phyloP scores from a whole-genome alignment of 2,329 filamentous ascomycete genomes.

The Albifimbria verrucaria region DNA sequence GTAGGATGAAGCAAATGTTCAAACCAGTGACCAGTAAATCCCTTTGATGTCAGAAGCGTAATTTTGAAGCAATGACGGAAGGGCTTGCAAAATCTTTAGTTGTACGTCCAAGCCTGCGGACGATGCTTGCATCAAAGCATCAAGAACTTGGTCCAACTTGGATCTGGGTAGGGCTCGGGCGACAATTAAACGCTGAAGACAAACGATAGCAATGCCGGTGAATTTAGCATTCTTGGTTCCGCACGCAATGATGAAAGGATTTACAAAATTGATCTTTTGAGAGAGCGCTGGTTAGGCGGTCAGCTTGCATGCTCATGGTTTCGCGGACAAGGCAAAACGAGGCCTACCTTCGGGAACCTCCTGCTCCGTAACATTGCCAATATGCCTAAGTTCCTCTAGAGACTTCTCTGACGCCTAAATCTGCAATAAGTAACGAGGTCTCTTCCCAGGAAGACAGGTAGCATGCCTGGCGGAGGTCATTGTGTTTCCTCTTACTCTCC shows the following conservation, averaged over 20 bases:
- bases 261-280: conserved; percentile 78
- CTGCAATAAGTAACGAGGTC: conserved; percentile 2
- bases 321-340: conserved; percentile 1
- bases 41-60: conserved; percentile 80
- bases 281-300: conserved; percentile 63
- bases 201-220: conserved; percentile 81
- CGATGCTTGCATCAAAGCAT: conserved; percentile 82
- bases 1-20: conserved; percentile 87
- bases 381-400: conserved; percentile 75
- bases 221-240: conserved; percentile 87
- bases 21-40: conserved; percentile 78
- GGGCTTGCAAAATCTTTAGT: conserved; percentile 88
- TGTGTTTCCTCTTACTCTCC: conserved; percentile 93
- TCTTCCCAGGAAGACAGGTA: not conserved
- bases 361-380: conserved; percentile 31
- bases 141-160: conserved; percentile 80
- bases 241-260: conserved; percentile 92
- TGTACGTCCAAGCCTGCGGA: conserved; percentile 83
- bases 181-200: conserved; percentile 84
- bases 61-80: conserved; percentile 87
- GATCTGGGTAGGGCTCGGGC: conserved; percentile 74
- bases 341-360: conserved; percentile 33
- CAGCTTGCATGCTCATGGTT: not conserved
- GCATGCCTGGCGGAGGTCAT: conserved; percentile 77
- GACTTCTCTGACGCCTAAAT: conserved; percentile 86